Evolutionary conservation across 441 rosid genomes (phyloP).

Genomic region (Theobroma grandiflorum): DNA sequence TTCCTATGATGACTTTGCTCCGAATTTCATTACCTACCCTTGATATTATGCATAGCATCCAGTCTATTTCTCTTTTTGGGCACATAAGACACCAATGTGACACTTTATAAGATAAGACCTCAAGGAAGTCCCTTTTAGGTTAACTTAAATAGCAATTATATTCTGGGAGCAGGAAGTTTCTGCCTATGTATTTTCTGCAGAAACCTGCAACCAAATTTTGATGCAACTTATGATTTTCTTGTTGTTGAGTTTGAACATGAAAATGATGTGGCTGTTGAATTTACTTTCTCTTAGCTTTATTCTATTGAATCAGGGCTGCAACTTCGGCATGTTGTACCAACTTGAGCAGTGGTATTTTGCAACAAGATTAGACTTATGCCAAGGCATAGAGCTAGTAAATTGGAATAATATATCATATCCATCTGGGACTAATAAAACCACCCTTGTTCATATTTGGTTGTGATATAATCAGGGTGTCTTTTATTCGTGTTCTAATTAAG

Average conservation of each 20-base stretch:
- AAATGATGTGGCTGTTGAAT: background rate
- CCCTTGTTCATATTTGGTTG: background rate
- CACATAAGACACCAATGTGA: background rate
- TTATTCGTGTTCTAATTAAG: background rate
- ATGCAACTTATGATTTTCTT: background rate
- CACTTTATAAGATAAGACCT: background rate
- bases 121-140: background rate
- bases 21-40: background rate
- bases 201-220: background rate
- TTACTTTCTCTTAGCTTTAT: background rate
- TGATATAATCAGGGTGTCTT: background rate
- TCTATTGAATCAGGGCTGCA: background rate
- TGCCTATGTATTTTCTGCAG: background rate
- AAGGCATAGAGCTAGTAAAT: background rate
- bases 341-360: background rate
- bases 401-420: background rate
- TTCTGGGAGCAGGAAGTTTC: background rate
- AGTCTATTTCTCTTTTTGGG: background rate
- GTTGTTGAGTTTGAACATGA: background rate
- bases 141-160: background rate
- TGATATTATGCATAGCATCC: background rate
- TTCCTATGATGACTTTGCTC: constrained; percentile 14
- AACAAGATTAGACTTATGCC: background rate
- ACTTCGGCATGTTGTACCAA: background rate
- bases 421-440: background rate